These are phyloP conservation scores for Solanum commersonii DNA, from an alignment of 257 asterid species.

Conservation along the genomic window DNA sequence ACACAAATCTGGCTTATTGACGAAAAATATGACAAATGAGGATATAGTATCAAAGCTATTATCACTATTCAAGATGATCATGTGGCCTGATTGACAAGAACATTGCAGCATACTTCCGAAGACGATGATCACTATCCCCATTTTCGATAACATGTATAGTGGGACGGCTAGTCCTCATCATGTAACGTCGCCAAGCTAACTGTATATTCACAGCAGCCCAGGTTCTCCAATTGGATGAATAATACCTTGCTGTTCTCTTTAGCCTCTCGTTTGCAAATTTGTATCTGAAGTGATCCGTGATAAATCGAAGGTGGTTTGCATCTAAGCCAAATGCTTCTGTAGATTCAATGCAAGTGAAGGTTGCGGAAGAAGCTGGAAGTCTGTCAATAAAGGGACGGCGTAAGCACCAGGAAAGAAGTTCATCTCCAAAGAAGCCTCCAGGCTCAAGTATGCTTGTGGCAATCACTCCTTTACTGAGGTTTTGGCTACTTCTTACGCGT, in stretches of 20 bases:
- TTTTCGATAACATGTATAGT: background rate
- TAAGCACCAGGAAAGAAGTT: conserved; percentile 87
- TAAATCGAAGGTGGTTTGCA: conserved; percentile 51
- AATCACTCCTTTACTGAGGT: conserved; percentile 60
- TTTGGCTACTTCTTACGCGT: conserved; percentile 57
- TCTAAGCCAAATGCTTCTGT: conserved; percentile 68
- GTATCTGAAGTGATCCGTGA: conserved; percentile 79
- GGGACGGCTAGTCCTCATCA: conserved; percentile 37
- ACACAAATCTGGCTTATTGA: background rate
- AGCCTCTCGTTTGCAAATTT: conserved; percentile 77
- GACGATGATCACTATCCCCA: conserved; percentile 46
- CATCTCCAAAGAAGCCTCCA: conserved; percentile 87
- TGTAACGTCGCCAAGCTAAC: conserved; percentile 67
- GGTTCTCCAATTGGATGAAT: conserved; percentile 89
- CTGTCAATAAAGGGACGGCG: conserved; percentile 79
- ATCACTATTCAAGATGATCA: conserved; percentile 70
- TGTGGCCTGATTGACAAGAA: conserved; percentile 86
- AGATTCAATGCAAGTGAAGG: conserved; percentile 64
- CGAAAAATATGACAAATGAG: background rate
- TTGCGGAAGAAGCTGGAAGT: conserved; percentile 84
- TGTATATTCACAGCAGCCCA: conserved; percentile 95
- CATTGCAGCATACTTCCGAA: conserved; percentile 69
- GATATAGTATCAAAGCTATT: background rate
- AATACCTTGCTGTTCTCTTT: conserved; percentile 49
- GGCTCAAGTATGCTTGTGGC: conserved; percentile 61